Evolutionary conservation across 139 green algal species (phyloP).

Genomic region (Pedinophyceae sp.): DNA sequence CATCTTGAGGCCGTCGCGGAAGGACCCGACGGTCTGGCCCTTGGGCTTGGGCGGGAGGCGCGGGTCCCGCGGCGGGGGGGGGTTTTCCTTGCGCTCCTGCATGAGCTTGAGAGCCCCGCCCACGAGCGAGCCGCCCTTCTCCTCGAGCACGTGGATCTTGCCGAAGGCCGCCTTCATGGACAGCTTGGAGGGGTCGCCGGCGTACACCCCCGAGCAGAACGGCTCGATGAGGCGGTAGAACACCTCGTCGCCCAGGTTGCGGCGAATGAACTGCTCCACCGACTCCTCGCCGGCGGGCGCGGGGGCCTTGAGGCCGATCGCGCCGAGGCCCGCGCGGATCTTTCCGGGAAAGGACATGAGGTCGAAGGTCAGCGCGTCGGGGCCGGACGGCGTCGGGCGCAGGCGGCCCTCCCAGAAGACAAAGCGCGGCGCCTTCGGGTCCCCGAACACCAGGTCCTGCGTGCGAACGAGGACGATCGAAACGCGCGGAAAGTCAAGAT

Average conservation of each 20-base stretch:
- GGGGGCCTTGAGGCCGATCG: conserved; percentile 58
- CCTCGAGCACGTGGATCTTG: conserved; percentile 77
- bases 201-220: conserved; percentile 97
- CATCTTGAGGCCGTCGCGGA: conserved; percentile 67
- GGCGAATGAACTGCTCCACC: conserved; percentile 88
- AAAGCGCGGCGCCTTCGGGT: conserved; percentile 82
- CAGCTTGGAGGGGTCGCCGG: conserved; percentile 87
- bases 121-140: conserved; percentile 77
- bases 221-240: conserved; percentile 94
- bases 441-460: conserved; percentile 76
- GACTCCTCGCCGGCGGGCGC: conserved; percentile 54
- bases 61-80: conserved; percentile 57
- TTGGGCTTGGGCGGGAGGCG: conserved; percentile 76
- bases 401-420: conserved; percentile 88
- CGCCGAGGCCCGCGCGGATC: conserved; percentile 86
- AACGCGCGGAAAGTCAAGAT: too few relatives aligned
- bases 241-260: conserved; percentile 91
- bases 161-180: conserved; percentile 93
- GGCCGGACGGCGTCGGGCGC: conserved; percentile 60
- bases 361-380: conserved; percentile 77
- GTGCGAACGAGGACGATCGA: too few relatives aligned
- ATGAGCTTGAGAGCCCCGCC: conserved; percentile 74
- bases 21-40: conserved; percentile 90
- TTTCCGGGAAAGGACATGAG: conserved; percentile 82
- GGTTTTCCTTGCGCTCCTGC: conserved; percentile 46